Evolutionary conservation across 2,329 filamentous ascomycete genomes (phyloP).

Genomic region (Emmonsiellopsis sp.): DNA sequence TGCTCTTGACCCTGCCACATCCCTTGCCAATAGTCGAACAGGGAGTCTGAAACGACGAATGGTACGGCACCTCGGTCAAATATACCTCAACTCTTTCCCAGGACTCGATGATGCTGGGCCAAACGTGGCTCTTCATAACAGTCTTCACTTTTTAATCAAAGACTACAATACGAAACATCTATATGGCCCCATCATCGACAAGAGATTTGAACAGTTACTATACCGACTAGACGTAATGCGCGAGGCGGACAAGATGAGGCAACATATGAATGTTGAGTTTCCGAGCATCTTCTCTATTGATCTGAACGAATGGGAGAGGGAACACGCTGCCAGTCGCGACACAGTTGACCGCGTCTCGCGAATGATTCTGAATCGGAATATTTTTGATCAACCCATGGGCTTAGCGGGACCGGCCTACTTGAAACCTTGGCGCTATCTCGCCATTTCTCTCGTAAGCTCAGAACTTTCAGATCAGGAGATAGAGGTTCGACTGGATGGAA

Average conservation of each 20-base stretch:
- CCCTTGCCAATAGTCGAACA: too few relatives aligned
- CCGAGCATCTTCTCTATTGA: neutral
- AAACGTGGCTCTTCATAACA: neutral
- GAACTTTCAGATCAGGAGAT: too few relatives aligned
- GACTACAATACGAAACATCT: neutral
- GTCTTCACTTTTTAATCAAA: neutral
- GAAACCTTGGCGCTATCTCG: neutral
- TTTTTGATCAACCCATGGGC: neutral
- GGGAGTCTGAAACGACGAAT: neutral
- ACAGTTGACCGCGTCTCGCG: neutral
- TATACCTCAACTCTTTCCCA: neutral
- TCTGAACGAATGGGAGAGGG: neutral
- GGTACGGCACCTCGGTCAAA: neutral
- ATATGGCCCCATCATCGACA: neutral
- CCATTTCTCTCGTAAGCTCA: neutral
- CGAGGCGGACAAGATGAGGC: neutral
- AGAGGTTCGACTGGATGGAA: too few relatives aligned
- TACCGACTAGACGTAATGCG: neutral
- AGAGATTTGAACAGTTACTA: neutral
- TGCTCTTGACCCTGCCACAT: neutral
- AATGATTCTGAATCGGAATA: neutral
- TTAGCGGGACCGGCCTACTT: neutral
- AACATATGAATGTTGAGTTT: neutral
- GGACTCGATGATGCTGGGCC: neutral
- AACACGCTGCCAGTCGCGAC: neutral